Evolutionary conservation across 371 early-diverging fungal genomes (phyloP), one percentile per base, ranked within the genome.

Genomic region (Syncephalis plumigaleata): DNA sequence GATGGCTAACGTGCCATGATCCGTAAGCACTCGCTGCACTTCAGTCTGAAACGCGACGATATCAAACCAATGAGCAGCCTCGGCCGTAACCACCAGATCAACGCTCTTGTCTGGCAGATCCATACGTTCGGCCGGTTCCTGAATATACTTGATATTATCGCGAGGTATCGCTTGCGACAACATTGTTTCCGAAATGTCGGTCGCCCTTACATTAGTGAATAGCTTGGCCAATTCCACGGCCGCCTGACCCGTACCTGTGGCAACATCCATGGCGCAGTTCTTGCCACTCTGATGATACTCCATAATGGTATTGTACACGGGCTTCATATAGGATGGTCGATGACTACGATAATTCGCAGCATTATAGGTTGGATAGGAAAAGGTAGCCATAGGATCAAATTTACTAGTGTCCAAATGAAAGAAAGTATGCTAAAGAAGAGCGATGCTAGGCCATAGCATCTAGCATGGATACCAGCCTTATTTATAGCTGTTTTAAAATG

Each of bases 51-150:
- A 81, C 1, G 54, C 21, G 3, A 58, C 59, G n/a, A 68, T 56
- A 13, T 77, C 63, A 48, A 83, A 74, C 79, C 80, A 82, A 48
- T 79, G 79, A 44, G 71, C 65, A 1, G 75, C 74, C 38, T 74
- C 68, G n/a, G 69, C 74, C 1, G 70, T 64, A 0, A 77, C 73
- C 9, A 81, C 42, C 51, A 78, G 44, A 50, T 81, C 81, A 9
- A 76, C 13, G 54, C 52, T 18, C 55, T 49, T 23, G 23, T 24
- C 18, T 25, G 50, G 47, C 5, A 49, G 38, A 27, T 55, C 56
- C 0, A 73, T 52, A 21, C 65, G 57, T 46, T 77, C 75, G 0
- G 66, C 73, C 5, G 54, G 46, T 2, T 67, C 64, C 4, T 61
- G 55, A 36, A 56, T 56, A 48, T 78, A 80, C 0, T 56, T 45